Base-by-base conservation (phyloP, 129 eudicot genomes). In the Smallanthus sonchifolius region DNA sequence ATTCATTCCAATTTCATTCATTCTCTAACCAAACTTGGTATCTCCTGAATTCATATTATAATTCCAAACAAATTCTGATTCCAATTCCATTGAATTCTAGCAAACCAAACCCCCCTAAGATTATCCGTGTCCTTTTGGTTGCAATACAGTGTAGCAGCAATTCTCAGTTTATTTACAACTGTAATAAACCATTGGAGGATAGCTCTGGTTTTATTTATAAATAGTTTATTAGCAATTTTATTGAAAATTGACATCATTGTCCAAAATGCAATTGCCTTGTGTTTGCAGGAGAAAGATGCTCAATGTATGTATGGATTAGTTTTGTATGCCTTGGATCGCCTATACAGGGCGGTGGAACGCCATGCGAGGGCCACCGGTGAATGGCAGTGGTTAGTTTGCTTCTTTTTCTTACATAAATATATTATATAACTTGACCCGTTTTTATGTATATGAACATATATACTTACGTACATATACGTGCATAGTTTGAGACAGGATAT, bases 361-460 rank as follows among this genome's bases (percentile, higher is more conserved):
- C 97, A 88, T 73, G 99, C 99, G 5, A 86, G 70, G 66, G 87
- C 83, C 69, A 95, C 99, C 32, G 99, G 96, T 34, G 97, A 95
- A 84, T 95, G 99, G 99, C 84, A 75, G 71, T 75, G 94, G 99
- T 94, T 60, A 69, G 97, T 91, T 54, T 67, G 35, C 11, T 17
- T 10, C 45, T 34, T n/a, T 13, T 49, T 74, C 34, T 60, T 45
- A 2, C 19, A 7, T 37, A 3, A 56, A 20, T 28, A 6, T 52
- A 9, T 30, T 37, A 3, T 28, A n/a, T 45, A 39, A 70, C 47
- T 70, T 2, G 45, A 73, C 35, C 4, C 43, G 15, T 51, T 52
- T 54, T 10, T 38, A 40, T 72, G 77, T 72, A 40, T 52, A 72
- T 14, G 28, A 4, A 72, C 54, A 42, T 7, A 34, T 51, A 48